These are phyloP conservation scores for Pleomassaria siparia DNA, from an alignment of 2,329 filamentous ascomycete genomes.

Conservation along the genomic window DNA sequence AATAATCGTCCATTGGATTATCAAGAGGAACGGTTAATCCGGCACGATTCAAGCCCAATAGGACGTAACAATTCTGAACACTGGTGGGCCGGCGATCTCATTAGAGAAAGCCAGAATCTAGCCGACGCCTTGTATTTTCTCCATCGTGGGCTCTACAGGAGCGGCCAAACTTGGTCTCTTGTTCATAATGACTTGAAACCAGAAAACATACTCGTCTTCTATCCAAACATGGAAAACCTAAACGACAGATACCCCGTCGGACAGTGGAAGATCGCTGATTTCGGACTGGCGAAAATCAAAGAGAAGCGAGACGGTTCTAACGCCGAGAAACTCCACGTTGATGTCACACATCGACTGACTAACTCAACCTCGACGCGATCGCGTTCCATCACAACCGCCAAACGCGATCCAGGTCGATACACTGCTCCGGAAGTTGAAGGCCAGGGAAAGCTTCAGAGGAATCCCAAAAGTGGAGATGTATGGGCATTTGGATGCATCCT, in stretches of 20 bases:
- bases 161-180: background rate
- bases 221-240: background rate
- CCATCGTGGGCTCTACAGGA: background rate
- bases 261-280: conserved; percentile 13
- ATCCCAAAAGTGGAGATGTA: conserved; percentile 3
- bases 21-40: background rate
- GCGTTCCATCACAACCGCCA: background rate
- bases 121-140: conserved; percentile 10
- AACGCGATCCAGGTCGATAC: conserved; percentile 3
- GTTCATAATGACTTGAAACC: conserved; percentile 12
- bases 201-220: conserved; percentile 12
- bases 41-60: background rate
- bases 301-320: background rate
- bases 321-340: background rate
- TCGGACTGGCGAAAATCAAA: conserved; percentile 9
- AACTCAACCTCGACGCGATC: background rate
- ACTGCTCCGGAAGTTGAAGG: conserved; percentile 5
- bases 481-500: conserved; percentile 12
- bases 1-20: background rate
- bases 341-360: background rate
- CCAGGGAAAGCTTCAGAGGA: background rate
- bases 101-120: conserved; percentile 3
- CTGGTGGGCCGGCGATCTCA: conserved; percentile 2
- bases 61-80: conserved; percentile 4
- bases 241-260: conserved; percentile 7